These are phyloP conservation scores for Aeminium ludgeri DNA, from an alignment of 495 filamentous ascomycete genomes.

Conservation along the genomic window DNA sequence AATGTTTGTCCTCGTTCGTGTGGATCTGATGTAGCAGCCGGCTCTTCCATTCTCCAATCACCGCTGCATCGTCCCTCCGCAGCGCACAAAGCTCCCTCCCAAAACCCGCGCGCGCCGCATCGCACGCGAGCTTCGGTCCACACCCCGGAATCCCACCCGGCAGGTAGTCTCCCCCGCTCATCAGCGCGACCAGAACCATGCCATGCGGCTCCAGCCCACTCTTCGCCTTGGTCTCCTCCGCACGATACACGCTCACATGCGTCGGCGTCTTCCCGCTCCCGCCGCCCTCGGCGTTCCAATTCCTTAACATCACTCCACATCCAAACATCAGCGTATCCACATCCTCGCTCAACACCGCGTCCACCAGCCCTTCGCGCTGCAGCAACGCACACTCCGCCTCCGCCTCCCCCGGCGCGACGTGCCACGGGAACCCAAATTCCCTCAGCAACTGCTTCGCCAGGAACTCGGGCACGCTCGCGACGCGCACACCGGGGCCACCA, in stretches of 20 bases:
- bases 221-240: slow-evolving; percentile 33
- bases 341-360: slow-evolving; percentile 92
- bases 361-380: slow-evolving; percentile 70
- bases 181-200: slow-evolving; percentile 87
- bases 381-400: slow-evolving; percentile 90
- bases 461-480: slow-evolving; percentile 31
- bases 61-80: slow-evolving; percentile 22
- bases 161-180: slow-evolving; percentile 91
- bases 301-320: slow-evolving; percentile 55
- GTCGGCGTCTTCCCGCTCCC: slow-evolving; percentile 55
- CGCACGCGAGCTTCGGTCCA: slow-evolving; percentile 70
- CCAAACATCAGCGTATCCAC: slow-evolving; percentile 99
- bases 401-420: slow-evolving; percentile 86
- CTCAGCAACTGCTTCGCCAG: slow-evolving; percentile 57
- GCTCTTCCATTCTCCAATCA: slow-evolving; percentile 54
- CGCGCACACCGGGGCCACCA: slow-evolving; percentile 26
- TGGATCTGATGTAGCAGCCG: slow-evolving; percentile 56
- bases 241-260: slow-evolving; percentile 67
- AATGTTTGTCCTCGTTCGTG: slow-evolving; percentile 73
- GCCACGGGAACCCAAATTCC: slow-evolving; percentile 67
- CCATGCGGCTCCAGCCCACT: slow-evolving; percentile 59
- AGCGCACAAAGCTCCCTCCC: slow-evolving; percentile 58
- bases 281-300: slow-evolving; percentile 66
- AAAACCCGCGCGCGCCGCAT: slow-evolving; percentile 80
- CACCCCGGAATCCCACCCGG: slow-evolving; percentile 78